Percentiles rank a stretch among this genome's conserved stretches.
Conservation (phyloP, 495 filamentous ascomycete genomes). For the Massariosphaeria phaeospora region DNA sequence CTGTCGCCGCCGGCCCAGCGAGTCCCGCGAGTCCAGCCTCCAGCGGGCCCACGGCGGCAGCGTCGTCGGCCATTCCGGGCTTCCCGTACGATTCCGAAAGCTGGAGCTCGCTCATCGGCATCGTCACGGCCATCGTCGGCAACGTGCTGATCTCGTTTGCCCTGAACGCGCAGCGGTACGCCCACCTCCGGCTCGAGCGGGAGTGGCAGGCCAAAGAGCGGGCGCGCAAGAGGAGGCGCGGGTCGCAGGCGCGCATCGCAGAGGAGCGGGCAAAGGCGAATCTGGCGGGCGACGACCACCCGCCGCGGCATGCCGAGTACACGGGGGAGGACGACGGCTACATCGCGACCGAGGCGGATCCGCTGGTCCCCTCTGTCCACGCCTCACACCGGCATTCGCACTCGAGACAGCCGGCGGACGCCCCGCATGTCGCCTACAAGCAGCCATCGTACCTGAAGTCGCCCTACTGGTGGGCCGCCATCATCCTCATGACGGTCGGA, state of each 20-base stretch:
- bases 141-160: constrained; percentile 92
- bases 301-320: constrained; percentile 10
- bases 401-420: background rate
- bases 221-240: constrained; percentile 37
- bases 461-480: constrained; percentile 93
- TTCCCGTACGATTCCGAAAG: constrained; percentile 11
- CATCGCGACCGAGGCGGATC: constrained; percentile 43
- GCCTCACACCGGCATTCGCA: constrained; percentile 39
- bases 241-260: constrained; percentile 31
- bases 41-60: background rate
- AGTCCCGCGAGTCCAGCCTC: constrained; percentile 8
- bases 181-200: constrained; percentile 71
- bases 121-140: constrained; percentile 82
- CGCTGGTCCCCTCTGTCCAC: constrained; percentile 46
- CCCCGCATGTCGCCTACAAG: constrained; percentile 18
- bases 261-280: constrained; percentile 32
- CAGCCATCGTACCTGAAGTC: constrained; percentile 74
- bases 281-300: constrained; percentile 11
- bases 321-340: constrained; percentile 12
- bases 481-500: constrained; percentile 84
- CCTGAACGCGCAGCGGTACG: constrained; percentile 94
- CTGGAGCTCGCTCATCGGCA: constrained; percentile 93
- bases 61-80: constrained; percentile 1
- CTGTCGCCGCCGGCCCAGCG: constrained; percentile 28
- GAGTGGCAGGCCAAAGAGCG: constrained; percentile 45